These are phyloP conservation scores for Rosellinia necatrix DNA, from an alignment of 2,329 filamentous ascomycete genomes.

Conservation along the genomic window DNA sequence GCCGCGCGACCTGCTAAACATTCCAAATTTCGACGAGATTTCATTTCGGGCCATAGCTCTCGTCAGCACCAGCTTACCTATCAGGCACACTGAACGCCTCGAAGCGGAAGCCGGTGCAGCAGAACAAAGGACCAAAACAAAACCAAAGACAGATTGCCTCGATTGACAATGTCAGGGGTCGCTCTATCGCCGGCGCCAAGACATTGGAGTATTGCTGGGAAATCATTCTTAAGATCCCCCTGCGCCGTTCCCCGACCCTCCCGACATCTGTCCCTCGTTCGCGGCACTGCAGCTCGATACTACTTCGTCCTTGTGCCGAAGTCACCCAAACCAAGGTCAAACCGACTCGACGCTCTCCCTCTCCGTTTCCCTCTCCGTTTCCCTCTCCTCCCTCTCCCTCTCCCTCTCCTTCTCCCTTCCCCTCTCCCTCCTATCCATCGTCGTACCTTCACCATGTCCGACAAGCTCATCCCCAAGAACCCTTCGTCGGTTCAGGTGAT, in stretches of 20 bases:
- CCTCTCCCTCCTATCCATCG: conserved; percentile 10
- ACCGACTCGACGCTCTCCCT: background rate
- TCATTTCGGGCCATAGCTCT: conserved; percentile 19
- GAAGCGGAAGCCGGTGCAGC: conserved; percentile 6
- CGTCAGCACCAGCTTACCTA: conserved; percentile 21
- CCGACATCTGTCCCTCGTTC: conserved; percentile 3
- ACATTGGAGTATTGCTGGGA: conserved; percentile 5
- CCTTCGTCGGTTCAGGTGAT: conserved; percentile 89
- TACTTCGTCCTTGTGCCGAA: background rate
- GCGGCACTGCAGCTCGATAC: background rate
- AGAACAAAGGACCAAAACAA: background rate
- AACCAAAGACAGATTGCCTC: background rate
- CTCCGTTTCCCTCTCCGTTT: background rate
- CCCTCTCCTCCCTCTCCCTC: conserved; percentile 28
- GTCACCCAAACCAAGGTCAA: background rate
- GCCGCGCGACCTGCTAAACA: conserved; percentile 3
- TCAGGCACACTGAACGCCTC: conserved; percentile 1
- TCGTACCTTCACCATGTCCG: conserved; percentile 54
- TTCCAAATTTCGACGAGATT: conserved; percentile 33
- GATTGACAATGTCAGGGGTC: conserved; percentile 12
- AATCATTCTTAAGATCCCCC: conserved; percentile 28
- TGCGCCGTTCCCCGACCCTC: conserved; percentile 11
- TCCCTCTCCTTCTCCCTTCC: background rate
- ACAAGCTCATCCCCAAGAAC: conserved; percentile 68
- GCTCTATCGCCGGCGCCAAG: conserved; percentile 20